phyloP scores from a whole-genome alignment of 371 early-diverging fungal genomes.

The Saksenaea oblongispora region DNA sequence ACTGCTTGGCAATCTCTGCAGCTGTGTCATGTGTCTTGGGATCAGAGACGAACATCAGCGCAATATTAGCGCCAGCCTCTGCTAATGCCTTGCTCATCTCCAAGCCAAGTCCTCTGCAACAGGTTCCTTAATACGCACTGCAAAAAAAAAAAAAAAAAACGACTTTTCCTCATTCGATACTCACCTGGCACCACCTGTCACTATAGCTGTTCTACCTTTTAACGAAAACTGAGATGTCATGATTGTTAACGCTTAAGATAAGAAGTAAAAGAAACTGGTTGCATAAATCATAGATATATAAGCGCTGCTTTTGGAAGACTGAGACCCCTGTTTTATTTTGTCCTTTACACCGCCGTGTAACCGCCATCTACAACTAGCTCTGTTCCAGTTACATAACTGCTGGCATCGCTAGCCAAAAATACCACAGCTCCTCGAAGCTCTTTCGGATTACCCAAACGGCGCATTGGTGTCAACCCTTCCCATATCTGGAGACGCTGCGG shows the following conservation, averaged over 20 bases:
- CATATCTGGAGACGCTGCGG: slow-evolving; percentile 21
- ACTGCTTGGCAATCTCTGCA: slow-evolving; percentile 35
- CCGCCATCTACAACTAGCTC: slow-evolving; percentile 43
- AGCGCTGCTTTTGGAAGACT: neutral
- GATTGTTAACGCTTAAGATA: neutral
- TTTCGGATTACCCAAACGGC: slow-evolving; percentile 51
- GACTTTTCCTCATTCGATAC: neutral
- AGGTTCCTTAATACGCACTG: neutral
- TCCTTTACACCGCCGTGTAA: slow-evolving; percentile 21
- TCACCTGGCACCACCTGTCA: slow-evolving; percentile 52
- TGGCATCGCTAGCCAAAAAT: slow-evolving; percentile 67
- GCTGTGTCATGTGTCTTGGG: slow-evolving; percentile 44
- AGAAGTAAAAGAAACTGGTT: slow-evolving; percentile 7
- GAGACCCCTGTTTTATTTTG: slow-evolving; percentile 1
- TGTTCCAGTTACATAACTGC: slow-evolving; percentile 52
- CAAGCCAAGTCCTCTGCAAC: slow-evolving; percentile 41
- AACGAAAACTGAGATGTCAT: slow-evolving; percentile 42
- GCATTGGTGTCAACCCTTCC: slow-evolving; percentile 31
- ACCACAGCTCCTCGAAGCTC: slow-evolving; percentile 72
- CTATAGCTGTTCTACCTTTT: slow-evolving; percentile 43
- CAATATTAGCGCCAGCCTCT: slow-evolving; percentile 49
- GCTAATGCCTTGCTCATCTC: slow-evolving; percentile 51
- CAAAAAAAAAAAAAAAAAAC: neutral
- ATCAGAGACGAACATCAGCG: slow-evolving; percentile 50
- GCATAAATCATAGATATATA: neutral